Base-by-base conservation (phyloP, 1,139 yeast genomes). In the Debaryomyces udenii region DNA sequence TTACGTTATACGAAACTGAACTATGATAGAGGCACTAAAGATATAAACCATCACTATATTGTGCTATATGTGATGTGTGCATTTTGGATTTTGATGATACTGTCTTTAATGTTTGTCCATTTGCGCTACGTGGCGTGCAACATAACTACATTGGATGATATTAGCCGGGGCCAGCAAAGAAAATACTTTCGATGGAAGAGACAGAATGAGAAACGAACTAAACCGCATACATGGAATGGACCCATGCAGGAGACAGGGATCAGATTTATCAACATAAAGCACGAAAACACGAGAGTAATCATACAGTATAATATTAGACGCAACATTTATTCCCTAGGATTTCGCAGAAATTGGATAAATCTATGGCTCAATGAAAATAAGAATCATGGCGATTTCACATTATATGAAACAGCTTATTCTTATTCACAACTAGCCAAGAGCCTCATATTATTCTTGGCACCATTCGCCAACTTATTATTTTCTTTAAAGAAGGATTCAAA, bases 41-140 rank as follows among this genome's bases (percentile, higher is more conserved):
- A 47, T 3, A 50, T 73, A 10, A 71, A 80, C 47, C 75, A 76
- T 24, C 78, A 80, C 50, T 61, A 71, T 39, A 69, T 81, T 10
- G 67, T 70, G 1, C 36, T 72, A 17, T 70, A 69, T 33, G 58
- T 78, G 0, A 40, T 71, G 5, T 49, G 68, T 30, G 69, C 68
- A 6, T 57, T 74, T 27, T 76, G 78, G 69, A 45, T 73, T 9
- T 14, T 75, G 2, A 66, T 80, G 66, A 51, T 76, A 2, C 42
- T 56, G 1, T 66, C 71, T 0, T 56, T 80, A 37, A 47, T 68
- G 10, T 50, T 52, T 4, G 55, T 68, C 18, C 75, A 76, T 52
- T 13, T 72, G 2, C 50, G 61, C 28, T 75, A 74, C 50, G 62
- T 78, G 27, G 38, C 48, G 3, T 46, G 43, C 10, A 80, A 81